A percentile compares a stretch with the other conserved stretches of the same genome.
These are phyloP conservation scores for Fistulinella staudtii DNA, from an alignment of 1,284 basidiomycete genomes.

Conservation along the genomic window DNA sequence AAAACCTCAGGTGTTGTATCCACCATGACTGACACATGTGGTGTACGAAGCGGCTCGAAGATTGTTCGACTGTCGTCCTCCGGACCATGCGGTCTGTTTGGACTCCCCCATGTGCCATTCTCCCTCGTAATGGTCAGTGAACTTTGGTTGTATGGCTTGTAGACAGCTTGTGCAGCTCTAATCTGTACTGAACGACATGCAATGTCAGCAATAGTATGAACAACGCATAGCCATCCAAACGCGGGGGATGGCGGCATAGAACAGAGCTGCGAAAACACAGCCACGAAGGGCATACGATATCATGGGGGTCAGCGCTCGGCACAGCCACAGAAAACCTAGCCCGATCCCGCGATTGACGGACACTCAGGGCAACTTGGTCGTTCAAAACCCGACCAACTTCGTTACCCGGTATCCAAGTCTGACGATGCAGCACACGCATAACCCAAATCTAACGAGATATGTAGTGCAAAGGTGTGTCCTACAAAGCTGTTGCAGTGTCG, in stretches of 20 bases:
- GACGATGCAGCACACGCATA: conserved; percentile 22
- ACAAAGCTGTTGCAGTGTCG: not conserved
- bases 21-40: not conserved
- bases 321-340: conserved; percentile 15
- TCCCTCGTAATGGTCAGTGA: not conserved
- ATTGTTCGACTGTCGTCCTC: not conserved
- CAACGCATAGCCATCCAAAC: conserved; percentile 68
- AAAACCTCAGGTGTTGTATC: not conserved
- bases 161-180: conserved; percentile 44
- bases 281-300: conserved; percentile 9
- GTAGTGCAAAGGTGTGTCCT: conserved; percentile 32
- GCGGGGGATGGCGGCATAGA: conserved; percentile 63
- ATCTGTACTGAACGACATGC: conserved; percentile 57
- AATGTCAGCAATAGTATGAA: conserved; percentile 55
- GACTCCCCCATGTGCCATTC: not conserved
- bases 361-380: no score
- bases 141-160: not conserved
- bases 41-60: not conserved
- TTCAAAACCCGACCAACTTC: conserved; percentile 15
- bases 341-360: not conserved
- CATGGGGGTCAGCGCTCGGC: no score
- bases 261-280: not conserved
- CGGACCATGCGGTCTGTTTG: not conserved
- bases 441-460: conserved; percentile 32
- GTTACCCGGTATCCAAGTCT: no score